A percentile compares a stretch with the other conserved stretches of the same genome.
phyloP scores from a whole-genome alignment of 768 basidiomycete species.

The Guyanaporus albipodus region DNA sequence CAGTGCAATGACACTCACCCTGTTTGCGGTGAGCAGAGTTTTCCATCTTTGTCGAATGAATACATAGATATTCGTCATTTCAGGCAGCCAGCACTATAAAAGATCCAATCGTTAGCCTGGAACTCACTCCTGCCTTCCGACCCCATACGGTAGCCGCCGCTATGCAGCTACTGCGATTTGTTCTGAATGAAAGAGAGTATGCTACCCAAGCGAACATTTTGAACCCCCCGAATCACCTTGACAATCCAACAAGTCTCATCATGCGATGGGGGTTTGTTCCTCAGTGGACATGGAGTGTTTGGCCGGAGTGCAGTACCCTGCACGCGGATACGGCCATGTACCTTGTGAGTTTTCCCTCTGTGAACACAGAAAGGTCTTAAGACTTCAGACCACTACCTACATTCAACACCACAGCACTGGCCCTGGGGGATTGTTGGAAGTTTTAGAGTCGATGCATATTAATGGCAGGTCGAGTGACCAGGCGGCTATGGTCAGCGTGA shows the following conservation, averaged over 20 bases:
- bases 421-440: not conserved
- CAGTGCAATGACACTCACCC: constrained; percentile 33
- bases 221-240: constrained; percentile 26
- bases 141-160: constrained; percentile 45
- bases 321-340: constrained; percentile 46
- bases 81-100: constrained; percentile 22
- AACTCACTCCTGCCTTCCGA: constrained; percentile 30
- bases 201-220: constrained; percentile 2
- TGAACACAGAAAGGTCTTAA: not conserved
- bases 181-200: constrained; percentile 32
- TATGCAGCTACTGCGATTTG: constrained; percentile 41
- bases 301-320: constrained; percentile 51
- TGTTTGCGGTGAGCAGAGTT: constrained; percentile 33
- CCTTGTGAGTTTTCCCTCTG: constrained; percentile 38
- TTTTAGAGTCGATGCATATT: not conserved
- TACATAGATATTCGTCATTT: not conserved
- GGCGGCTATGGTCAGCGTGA: constrained; percentile 20
- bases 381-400: constrained; percentile 49
- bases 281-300: constrained; percentile 63
- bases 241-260: constrained; percentile 47
- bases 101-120: not conserved
- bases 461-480: not conserved
- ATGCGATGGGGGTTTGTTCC: constrained; percentile 54
- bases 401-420: constrained; percentile 37
- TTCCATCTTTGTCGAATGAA: not conserved